Evolutionary conservation across 179 eudicot genomes (phyloP).

Genomic region (Nepenthes alata): DNA sequence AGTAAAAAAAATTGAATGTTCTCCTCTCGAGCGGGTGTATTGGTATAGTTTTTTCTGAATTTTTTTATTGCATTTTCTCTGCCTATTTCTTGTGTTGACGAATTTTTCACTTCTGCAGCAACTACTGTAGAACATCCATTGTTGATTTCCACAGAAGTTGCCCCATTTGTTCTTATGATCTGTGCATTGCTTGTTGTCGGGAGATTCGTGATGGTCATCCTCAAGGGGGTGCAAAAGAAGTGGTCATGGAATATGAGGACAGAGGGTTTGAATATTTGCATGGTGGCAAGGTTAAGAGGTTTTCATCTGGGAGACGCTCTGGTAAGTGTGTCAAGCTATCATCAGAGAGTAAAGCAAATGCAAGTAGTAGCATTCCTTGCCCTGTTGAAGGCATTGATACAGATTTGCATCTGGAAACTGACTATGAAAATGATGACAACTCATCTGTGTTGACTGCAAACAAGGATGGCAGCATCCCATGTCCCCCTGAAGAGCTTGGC

Average conservation of each 20-base stretch:
- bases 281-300: constrained; percentile 10
- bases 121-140: constrained; percentile 45
- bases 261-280: constrained; percentile 22
- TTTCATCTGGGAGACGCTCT: no score
- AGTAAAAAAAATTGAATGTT: constrained; percentile 9
- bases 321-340: background rate
- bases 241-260: constrained; percentile 3
- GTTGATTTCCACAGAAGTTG: constrained; percentile 45
- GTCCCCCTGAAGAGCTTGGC: constrained; percentile 35
- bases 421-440: background rate
- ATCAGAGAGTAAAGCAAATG: background rate
- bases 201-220: constrained; percentile 41
- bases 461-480: constrained; percentile 33
- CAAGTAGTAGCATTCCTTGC: constrained; percentile 51
- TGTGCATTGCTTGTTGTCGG: constrained; percentile 43
- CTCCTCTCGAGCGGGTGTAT: constrained; percentile 18
- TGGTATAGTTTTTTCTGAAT: constrained; percentile 17
- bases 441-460: constrained; percentile 27
- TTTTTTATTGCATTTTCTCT: background rate
- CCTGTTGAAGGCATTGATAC: constrained; percentile 14
- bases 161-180: constrained; percentile 32
- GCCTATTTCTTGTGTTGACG: background rate
- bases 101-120: constrained; percentile 22
- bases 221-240: constrained; percentile 22
- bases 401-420: constrained; percentile 4